Base-by-base conservation (phyloP, 2,329 filamentous ascomycete genomes). In the Fusarium sp. region DNA sequence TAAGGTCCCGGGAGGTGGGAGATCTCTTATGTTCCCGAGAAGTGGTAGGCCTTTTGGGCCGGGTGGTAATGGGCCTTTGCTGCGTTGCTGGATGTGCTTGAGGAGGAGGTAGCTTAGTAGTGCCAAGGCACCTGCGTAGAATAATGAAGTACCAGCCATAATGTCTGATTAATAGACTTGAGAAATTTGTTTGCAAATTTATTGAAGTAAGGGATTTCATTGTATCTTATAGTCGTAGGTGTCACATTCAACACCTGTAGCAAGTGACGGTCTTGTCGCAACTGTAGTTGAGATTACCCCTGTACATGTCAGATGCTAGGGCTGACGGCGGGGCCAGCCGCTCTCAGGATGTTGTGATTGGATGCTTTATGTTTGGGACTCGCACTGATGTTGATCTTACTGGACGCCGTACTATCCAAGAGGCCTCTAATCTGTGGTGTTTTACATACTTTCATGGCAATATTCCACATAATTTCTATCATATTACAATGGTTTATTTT, bases 1-100 rank as follows among this genome's bases (percentile, higher is more conserved):
- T 4, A 68, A 68, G 3, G 63, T 60, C 0, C 76, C 77, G 0
- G 64, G 52, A 0, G 76, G 70, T 0, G 84, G 84, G 8, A 87
- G 71, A 59, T 86, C 83, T 0, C 65, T 63, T 7, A 85, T 60
- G 60, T 86, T 87, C 4, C 84, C 84, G 1, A 87, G n/a, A 0
- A 87, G 15, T 0, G 82, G 82, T 10, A 82, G 63, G 0, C 77
- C 77, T 45, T 75, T 82, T 0, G 85, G 85, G 0, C 85, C 85
- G 1, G 84, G 84, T 0, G 84, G 84, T 11, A 65, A 13, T 4
- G 54, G 39, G 1, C 32, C 25, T 43, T 37, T 41, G 3, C 23
- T 4, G 1, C 17, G 4, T 19, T 9, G 14, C 15, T 13, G n/a
- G 1, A 4, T 1, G 2, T 27, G 7, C 4, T 22, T 60, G 20